Evolutionary conservation across 495 filamentous ascomycete genomes (phyloP).

Genomic region (Xylaria curta): DNA sequence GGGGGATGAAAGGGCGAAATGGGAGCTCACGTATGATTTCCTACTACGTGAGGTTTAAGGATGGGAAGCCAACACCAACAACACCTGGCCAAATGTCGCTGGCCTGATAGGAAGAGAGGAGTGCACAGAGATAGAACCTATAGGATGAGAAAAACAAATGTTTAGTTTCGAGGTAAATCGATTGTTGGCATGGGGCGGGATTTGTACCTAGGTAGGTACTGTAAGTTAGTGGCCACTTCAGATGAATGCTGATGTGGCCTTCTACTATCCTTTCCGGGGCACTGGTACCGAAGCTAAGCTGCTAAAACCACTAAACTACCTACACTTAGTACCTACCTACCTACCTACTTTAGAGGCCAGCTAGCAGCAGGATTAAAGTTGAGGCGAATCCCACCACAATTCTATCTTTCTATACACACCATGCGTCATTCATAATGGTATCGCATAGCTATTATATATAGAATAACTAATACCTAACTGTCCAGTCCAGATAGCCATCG

Average conservation of each 20-base stretch:
- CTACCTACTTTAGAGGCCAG: background rate
- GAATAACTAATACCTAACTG: background rate
- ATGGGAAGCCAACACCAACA: too few relatives aligned
- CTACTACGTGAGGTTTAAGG: slow-evolving; percentile 42
- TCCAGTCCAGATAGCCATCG: background rate
- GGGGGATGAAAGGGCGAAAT: slow-evolving; percentile 64
- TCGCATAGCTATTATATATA: background rate
- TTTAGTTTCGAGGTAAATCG: too few relatives aligned
- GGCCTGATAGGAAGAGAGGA: too few relatives aligned
- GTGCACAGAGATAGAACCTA: too few relatives aligned
- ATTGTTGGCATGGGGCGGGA: too few relatives aligned
- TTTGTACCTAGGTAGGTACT: too few relatives aligned
- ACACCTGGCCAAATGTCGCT: too few relatives aligned
- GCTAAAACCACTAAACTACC: background rate
- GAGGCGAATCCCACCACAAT: background rate
- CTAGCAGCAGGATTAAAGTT: background rate
- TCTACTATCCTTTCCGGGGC: background rate
- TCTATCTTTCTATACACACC: background rate
- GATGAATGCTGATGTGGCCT: background rate
- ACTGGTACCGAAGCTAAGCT: background rate
- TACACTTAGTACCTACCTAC: too few relatives aligned
- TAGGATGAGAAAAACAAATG: background rate
- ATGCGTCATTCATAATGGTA: slow-evolving; percentile 7
- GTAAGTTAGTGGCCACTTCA: background rate
- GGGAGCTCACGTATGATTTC: slow-evolving; percentile 66